phyloP scores from a whole-genome alignment of 2,329 filamentous ascomycete genomes.

The Nectriaceae sp. region DNA sequence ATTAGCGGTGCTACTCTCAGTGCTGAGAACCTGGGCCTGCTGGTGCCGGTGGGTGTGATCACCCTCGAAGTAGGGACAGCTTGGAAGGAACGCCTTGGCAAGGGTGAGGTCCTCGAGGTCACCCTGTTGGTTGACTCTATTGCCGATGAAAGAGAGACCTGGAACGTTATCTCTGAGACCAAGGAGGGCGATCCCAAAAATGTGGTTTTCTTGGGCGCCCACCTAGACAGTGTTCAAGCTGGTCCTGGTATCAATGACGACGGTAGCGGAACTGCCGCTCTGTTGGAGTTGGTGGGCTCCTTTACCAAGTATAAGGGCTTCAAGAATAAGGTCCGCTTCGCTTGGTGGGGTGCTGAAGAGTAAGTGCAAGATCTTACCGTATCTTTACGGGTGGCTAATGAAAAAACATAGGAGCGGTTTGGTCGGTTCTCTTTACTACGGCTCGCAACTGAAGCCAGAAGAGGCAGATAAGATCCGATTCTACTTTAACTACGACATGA shows the following conservation, averaged over 20 bases:
- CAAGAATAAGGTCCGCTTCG: conserved; percentile 45
- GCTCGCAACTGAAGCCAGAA: conserved; percentile 33
- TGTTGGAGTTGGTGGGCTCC: conserved; percentile 41
- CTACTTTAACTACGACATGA: conserved; percentile 75
- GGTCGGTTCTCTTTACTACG: conserved; percentile 45
- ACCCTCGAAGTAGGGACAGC: conserved; percentile 36
- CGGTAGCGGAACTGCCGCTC: conserved; percentile 39
- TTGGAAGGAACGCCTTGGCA: conserved; percentile 37
- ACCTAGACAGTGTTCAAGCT: conserved; percentile 42
- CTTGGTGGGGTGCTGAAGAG: conserved; percentile 48
- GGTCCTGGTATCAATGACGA: conserved; percentile 46
- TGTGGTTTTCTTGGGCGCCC: conserved; percentile 44
- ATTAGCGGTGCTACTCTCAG: conserved; percentile 55
- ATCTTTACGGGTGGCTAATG: conserved; percentile 13
- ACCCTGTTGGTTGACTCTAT: conserved; percentile 40
- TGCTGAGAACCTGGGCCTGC: conserved; percentile 37
- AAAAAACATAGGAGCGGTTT: conserved; percentile 36
- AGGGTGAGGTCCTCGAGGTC: conserved; percentile 36
- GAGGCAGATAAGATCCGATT: conserved; percentile 60
- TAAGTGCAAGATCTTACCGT: conserved; percentile 13
- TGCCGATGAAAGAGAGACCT: conserved; percentile 38
- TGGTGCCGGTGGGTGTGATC: conserved; percentile 41
- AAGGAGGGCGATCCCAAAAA: conserved; percentile 45
- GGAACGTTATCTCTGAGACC: conserved; percentile 46
- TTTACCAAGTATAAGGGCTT: conserved; percentile 40